These are phyloP conservation scores for Candida buenavistaensis DNA, from an alignment of 1,139 yeast species.

Conservation along the genomic window DNA sequence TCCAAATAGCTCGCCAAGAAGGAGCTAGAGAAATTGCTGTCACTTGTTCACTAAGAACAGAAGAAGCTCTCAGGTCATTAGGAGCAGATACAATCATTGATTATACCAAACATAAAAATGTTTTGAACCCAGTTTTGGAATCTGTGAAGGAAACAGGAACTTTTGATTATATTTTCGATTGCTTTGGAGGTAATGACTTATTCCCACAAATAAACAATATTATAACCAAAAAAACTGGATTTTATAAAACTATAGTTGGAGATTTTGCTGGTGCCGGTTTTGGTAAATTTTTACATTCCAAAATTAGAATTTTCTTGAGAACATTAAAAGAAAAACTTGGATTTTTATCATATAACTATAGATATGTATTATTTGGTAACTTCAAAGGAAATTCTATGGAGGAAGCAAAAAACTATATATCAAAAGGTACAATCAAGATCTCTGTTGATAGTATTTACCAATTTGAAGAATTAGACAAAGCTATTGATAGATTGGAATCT, in stretches of 20 bases:
- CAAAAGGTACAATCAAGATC: conserved; percentile 41
- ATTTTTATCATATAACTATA: conserved; percentile 15
- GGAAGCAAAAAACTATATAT: conserved; percentile 27
- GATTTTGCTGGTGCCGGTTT: conserved; percentile 11
- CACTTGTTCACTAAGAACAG: conserved; percentile 33
- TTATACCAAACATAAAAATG: conserved; percentile 35
- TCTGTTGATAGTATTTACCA: conserved; percentile 53
- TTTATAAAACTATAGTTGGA: conserved; percentile 54
- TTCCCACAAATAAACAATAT: conserved; percentile 24
- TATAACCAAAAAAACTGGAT: conserved; percentile 34
- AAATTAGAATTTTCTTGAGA: conserved; percentile 20
- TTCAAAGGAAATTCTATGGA: conserved; percentile 6
- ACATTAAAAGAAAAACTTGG: conserved; percentile 13
- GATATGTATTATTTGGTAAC: conserved; percentile 7
- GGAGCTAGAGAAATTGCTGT: conserved; percentile 48
- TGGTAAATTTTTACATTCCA: conserved; percentile 3
- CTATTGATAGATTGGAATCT: conserved; percentile 46
- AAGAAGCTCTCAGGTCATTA: conserved; percentile 37
- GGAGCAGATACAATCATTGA: conserved; percentile 58
- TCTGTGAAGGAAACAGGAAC: conserved; percentile 19
- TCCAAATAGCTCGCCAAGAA: conserved; percentile 56
- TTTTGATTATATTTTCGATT: conserved; percentile 35
- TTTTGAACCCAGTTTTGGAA: conserved; percentile 25
- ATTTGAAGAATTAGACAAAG: conserved; percentile 50
- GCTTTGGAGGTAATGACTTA: conserved; percentile 28